These are phyloP conservation scores for Paecilomyces fulvus DNA, from an alignment of 2,329 filamentous ascomycete genomes.

Conservation along the genomic window DNA sequence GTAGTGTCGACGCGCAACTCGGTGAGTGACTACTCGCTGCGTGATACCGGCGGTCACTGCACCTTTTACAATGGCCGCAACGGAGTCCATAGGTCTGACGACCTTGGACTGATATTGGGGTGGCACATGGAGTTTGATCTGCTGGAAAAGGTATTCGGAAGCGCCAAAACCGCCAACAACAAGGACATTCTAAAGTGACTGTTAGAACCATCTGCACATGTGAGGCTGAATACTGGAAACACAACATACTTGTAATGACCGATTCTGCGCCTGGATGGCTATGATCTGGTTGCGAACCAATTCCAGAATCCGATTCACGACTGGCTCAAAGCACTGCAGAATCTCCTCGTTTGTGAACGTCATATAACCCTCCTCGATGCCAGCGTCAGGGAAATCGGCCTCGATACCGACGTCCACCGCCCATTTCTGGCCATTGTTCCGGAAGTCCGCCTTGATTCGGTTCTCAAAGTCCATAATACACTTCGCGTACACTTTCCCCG, in stretches of 20 bases:
- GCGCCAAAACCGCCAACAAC: constrained; percentile 97
- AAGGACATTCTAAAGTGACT: constrained; percentile 61
- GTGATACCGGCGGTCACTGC: constrained; percentile 97
- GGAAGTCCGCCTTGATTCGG: constrained; percentile 98
- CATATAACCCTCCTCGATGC: constrained; percentile 99
- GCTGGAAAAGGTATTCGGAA: constrained; percentile 97
- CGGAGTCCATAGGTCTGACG: constrained; percentile 96
- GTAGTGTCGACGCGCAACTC: constrained; percentile 94
- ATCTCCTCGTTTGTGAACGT: constrained; percentile 99
- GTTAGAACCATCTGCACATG: constrained; percentile 11
- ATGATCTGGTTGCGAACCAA: constrained; percentile 97
- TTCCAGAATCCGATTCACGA: constrained; percentile 93
- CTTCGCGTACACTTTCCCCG: constrained; percentile 97
- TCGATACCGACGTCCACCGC: constrained; percentile 98
- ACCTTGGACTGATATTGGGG: constrained; percentile 98
- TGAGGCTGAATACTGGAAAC: neutral
- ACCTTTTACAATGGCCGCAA: constrained; percentile 96
- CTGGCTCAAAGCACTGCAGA: constrained; percentile 95
- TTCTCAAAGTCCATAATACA: constrained; percentile 99
- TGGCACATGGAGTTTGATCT: constrained; percentile 96
- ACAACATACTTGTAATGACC: constrained; percentile 62
- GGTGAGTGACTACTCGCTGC: constrained; percentile 90
- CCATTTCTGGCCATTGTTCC: constrained; percentile 99
- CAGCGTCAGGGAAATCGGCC: constrained; percentile 93
- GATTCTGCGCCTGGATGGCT: constrained; percentile 95